phyloP scores from a whole-genome alignment of 768 basidiomycete species.

The Psilocybe cubensis region DNA sequence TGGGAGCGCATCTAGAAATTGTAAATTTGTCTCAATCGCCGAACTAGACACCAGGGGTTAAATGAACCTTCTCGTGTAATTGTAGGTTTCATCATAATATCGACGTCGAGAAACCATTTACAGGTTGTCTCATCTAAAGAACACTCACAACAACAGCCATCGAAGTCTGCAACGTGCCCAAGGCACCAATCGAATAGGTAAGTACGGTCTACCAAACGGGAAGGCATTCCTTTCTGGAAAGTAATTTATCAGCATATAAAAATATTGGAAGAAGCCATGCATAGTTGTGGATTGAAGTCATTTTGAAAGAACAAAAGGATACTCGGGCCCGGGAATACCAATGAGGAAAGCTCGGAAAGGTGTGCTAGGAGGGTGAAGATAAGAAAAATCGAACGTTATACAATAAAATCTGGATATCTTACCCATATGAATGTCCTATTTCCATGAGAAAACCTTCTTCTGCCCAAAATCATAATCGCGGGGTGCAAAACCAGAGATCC shows the following conservation, averaged over 20 bases:
- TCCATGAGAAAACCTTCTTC: constrained; percentile 2
- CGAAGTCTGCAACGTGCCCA: neutral
- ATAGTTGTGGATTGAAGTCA: neutral
- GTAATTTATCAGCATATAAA: neutral
- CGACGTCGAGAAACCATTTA: neutral
- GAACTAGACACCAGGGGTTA: neutral
- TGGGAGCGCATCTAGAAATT: neutral
- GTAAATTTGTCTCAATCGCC: neutral
- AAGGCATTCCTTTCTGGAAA: neutral
- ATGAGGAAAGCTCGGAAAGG: neutral
- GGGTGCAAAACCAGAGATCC: constrained; percentile 14
- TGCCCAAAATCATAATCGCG: constrained; percentile 18
- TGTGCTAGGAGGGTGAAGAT: neutral
- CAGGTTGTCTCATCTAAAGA: neutral
- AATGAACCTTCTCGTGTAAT: neutral
- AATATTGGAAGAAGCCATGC: neutral
- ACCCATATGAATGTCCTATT: constrained; percentile 2
- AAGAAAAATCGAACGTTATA: constrained; percentile 15
- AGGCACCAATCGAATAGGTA: neutral
- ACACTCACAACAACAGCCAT: neutral
- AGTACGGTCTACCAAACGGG: neutral
- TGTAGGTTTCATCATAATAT: constrained; percentile 6
- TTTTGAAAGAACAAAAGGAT: neutral
- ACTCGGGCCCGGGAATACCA: neutral
- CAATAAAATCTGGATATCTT: constrained; percentile 21